Conservation (phyloP, 371 early-diverging fungal species). For the Apophysomyces ossiformis region DNA sequence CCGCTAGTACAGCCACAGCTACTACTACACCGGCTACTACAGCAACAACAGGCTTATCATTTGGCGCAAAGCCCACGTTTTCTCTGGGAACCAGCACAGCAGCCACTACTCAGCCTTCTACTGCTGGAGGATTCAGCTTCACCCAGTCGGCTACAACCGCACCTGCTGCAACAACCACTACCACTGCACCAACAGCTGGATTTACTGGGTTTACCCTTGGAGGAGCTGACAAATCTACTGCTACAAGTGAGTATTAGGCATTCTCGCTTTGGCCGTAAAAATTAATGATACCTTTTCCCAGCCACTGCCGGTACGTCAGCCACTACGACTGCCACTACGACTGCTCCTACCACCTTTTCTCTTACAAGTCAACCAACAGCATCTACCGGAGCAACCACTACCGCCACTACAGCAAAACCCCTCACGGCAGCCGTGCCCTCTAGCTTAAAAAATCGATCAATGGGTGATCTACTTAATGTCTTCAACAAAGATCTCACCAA, state of each 20-base stretch:
- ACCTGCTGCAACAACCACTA: conserved; percentile 20
- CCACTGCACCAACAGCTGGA: conserved; percentile 25
- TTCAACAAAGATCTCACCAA: conserved; percentile 86
- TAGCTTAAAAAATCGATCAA: conserved; percentile 77
- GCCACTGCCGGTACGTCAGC: neutral
- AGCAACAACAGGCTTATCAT: neutral
- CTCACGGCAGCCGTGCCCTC: conserved; percentile 50
- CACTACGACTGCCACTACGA: conserved; percentile 23
- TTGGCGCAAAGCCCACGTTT: neutral
- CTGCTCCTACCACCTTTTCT: conserved; percentile 23
- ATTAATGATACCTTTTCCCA: neutral
- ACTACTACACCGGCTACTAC: conserved; percentile 16
- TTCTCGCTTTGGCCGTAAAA: conserved; percentile 18
- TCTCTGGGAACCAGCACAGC: neutral
- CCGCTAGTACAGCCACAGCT: conserved; percentile 8
- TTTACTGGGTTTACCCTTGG: conserved; percentile 24
- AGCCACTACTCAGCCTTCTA: neutral
- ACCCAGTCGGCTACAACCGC: conserved; percentile 17
- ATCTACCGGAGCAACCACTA: conserved; percentile 26
- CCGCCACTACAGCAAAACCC: conserved; percentile 30
- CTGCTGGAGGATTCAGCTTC: conserved; percentile 19
- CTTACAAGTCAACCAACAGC: conserved; percentile 33
- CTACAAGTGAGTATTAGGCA: neutral
- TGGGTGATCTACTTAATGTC: conserved; percentile 87
- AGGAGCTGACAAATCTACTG: conserved; percentile 21